Evolutionary conservation across 83 land plant species (phyloP), one percentile per base, ranked within the genome.

Genomic region (Picea abies): DNA sequence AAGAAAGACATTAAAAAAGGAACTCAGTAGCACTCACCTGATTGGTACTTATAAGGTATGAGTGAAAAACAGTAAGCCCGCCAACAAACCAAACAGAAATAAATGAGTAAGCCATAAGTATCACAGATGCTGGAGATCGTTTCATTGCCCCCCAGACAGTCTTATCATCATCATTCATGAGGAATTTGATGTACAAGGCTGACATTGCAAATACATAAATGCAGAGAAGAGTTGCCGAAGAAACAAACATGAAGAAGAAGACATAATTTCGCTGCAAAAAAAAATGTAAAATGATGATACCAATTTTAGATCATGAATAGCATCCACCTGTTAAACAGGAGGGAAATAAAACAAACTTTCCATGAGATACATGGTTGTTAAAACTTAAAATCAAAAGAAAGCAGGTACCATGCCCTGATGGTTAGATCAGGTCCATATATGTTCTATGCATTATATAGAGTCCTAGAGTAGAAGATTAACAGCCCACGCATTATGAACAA

Each of bases 61-160:
- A 87, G 83, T 97, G 99, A 84, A 97, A 97, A 19, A 93, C 91
- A 26, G 96, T 97, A 20, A 97, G 94, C 4, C 99, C 99, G 44
- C 99, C 98, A 79, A 97, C 99, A 92, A 97, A 97, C 99, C 99
- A 97, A 56, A 94, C 85, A 22, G 92, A 80, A 35, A 97, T 82
- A 79, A 97, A 97, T 79, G 93, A 88, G 77, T 95, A 97, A 7
- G 81, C 86, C 99, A 97, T 97, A 2, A 97, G 84, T 4, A 91
- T 81, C 44, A 92, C 91, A 20, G 99, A 91, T 68, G 96, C 94
- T 60, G 99, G 99, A 82, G 99, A 93, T 29, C 82, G 78, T 81
- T 85, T 87, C 90, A 95, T 83, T 41, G 99, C 99, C 76, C 71
- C 90, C 99, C 92, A 93, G 62, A 97, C 95, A 37, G 93, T 92